phyloP scores from a whole-genome alignment of 768 basidiomycete genomes.

The Fomitopsis serialis region DNA sequence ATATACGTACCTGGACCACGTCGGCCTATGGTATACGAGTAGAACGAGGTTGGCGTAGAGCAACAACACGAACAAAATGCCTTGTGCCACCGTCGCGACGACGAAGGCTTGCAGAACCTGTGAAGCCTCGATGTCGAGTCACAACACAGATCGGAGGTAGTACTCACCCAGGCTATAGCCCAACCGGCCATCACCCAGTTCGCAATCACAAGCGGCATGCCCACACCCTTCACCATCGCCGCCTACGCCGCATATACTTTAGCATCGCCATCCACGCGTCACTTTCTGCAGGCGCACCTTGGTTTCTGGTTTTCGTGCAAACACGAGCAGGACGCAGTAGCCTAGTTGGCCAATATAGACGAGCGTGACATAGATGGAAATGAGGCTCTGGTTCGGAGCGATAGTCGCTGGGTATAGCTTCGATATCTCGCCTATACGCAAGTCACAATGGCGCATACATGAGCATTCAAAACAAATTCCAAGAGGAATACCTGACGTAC shows the following conservation, averaged over 20 bases:
- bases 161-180: constrained; percentile 69
- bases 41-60: constrained; percentile 78
- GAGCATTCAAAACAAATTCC: background rate
- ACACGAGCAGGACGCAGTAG: constrained; percentile 74
- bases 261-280: background rate
- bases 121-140: background rate
- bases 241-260: constrained; percentile 31
- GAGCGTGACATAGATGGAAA: constrained; percentile 54
- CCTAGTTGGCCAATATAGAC: constrained; percentile 70
- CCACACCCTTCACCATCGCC: constrained; percentile 75
- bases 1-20: constrained; percentile 25
- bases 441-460: background rate
- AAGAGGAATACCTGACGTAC: constrained; percentile 22
- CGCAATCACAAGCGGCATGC: constrained; percentile 64
- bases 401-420: constrained; percentile 61
- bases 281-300: constrained; percentile 46
- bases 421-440: constrained; percentile 40
- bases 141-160: background rate
- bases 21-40: constrained; percentile 65
- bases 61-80: constrained; percentile 63
- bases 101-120: constrained; percentile 75
- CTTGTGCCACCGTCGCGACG: constrained; percentile 67
- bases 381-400: constrained; percentile 55
- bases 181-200: constrained; percentile 80
- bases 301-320: constrained; percentile 70